Conservation (phyloP, 2,329 filamentous ascomycete genomes). For the Fusarium nisikadoi region DNA sequence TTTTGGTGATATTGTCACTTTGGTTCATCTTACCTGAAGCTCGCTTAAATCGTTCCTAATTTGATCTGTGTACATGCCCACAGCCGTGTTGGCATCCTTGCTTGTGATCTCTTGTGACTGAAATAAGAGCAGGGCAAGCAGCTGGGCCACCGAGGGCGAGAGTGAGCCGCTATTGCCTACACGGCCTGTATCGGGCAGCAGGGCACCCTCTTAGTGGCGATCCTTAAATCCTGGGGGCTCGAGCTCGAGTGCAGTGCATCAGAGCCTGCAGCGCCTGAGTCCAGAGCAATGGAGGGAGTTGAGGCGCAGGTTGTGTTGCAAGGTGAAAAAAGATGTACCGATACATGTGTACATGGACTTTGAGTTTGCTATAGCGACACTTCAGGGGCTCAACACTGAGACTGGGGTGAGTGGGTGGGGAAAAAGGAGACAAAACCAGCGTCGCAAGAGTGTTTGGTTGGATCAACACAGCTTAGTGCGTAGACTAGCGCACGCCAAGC, state of each 20-base stretch:
- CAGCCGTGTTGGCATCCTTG: not conserved
- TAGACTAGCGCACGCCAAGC: slow-evolving; percentile 52
- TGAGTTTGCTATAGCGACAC: slow-evolving; percentile 50
- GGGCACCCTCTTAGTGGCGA: slow-evolving; percentile 37
- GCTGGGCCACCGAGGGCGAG: not conserved
- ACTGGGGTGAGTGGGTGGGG: slow-evolving; percentile 48
- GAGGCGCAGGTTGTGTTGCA: slow-evolving; percentile 3
- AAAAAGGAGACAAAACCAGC: slow-evolving; percentile 55
- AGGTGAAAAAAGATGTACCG: slow-evolving; percentile 12
- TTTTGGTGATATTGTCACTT: not conserved
- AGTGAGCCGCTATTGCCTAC: slow-evolving; percentile 4
- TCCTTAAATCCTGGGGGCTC: slow-evolving; percentile 18
- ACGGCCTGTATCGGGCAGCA: slow-evolving; percentile 11
- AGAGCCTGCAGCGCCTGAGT: slow-evolving; percentile 2
- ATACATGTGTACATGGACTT: slow-evolving; percentile 38
- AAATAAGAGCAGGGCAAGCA: not conserved
- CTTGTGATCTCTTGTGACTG: not conserved
- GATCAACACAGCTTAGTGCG: slow-evolving; percentile 48
- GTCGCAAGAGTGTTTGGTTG: slow-evolving; percentile 51
- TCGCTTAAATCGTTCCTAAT: not conserved
- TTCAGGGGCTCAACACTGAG: slow-evolving; percentile 52
- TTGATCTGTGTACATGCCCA: not conserved
- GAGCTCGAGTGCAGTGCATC: not conserved
- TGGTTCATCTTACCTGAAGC: not conserved
- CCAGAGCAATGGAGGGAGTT: not conserved